These are phyloP conservation scores for Acanthamoeba sp. DNA, from an alignment of 208 protist species.

Conservation along the genomic window DNA sequence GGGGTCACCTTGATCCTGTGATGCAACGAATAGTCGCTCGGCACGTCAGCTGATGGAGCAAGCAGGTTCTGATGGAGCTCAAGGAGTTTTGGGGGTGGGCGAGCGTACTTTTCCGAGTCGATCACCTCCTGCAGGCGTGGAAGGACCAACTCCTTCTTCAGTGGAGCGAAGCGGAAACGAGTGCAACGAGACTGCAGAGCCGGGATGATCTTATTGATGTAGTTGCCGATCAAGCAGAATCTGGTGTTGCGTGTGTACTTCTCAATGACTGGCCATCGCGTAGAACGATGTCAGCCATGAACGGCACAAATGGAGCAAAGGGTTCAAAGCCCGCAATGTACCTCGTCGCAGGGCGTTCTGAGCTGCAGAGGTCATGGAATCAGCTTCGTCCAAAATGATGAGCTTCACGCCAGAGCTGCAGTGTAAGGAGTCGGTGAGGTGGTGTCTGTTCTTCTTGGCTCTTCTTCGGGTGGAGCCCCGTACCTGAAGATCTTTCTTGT, in stretches of 20 bases:
- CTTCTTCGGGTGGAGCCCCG: no score
- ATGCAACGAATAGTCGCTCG: no score
- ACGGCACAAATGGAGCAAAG: no score
- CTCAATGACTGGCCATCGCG: slow-evolving; percentile 99
- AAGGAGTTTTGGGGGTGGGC: no score
- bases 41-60: no score
- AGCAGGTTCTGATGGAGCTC: no score
- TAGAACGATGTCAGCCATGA: no score
- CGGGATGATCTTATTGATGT: slow-evolving; percentile 93
- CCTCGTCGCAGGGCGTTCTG: slow-evolving; percentile 97
- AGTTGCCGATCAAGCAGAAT: slow-evolving; percentile 99
- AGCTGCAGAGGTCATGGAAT: slow-evolving; percentile 98
- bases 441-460: no score
- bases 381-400: slow-evolving; percentile 99
- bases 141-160: slow-evolving; percentile 92
- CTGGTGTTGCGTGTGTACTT: slow-evolving; percentile 97
- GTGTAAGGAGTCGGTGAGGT: no score
- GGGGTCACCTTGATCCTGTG: slow-evolving; percentile 90
- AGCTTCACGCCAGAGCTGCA: slow-evolving; percentile 94
- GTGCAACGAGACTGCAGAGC: slow-evolving; percentile 96
- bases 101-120: slow-evolving; percentile 89
- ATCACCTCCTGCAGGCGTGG: slow-evolving; percentile 92
- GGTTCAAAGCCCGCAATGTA: no score
- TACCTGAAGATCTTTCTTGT: slow-evolving; percentile 96
- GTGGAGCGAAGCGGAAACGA: slow-evolving; percentile 97